These are phyloP conservation scores for Talaromyces rugulosus DNA, from an alignment of 2,329 filamentous ascomycete species.

Conservation along the genomic window DNA sequence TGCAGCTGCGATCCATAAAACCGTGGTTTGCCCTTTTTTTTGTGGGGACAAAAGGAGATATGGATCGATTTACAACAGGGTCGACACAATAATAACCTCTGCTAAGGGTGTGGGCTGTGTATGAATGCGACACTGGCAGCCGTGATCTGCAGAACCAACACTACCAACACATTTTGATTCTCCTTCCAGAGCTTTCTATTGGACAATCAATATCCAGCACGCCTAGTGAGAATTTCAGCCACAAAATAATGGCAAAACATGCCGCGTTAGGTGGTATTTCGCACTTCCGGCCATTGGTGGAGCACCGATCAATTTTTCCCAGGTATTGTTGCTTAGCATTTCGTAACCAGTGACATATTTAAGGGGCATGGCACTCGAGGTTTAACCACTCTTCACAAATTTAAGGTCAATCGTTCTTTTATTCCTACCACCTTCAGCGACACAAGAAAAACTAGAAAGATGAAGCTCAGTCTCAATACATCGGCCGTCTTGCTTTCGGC, in stretches of 20 bases:
- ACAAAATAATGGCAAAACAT: not conserved
- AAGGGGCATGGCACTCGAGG: not conserved
- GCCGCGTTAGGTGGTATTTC: not conserved
- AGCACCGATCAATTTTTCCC: not conserved
- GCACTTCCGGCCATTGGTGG: not conserved
- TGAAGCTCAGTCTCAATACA: not conserved
- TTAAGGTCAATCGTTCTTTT: not conserved
- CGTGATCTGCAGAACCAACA: not conserved
- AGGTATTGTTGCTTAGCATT: not conserved
- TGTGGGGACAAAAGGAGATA: too few species aligned
- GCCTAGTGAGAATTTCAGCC: not conserved
- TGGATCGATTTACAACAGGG: too few species aligned
- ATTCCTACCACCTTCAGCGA: not conserved
- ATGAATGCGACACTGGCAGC: not conserved
- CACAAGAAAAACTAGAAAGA: not conserved
- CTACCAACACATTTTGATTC: not conserved
- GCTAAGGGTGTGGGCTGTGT: too few species aligned
- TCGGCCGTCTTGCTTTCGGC: not conserved
- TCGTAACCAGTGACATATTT: not conserved
- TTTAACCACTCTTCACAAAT: not conserved
- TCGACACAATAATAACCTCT: too few species aligned
- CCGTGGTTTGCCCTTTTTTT: too few species aligned
- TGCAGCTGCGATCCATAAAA: too few species aligned
- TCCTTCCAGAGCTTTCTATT: not conserved
- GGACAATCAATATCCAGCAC: not conserved